Evolutionary conservation across 2,329 filamentous ascomycete species (phyloP), one percentile per base, ranked within the genome.

Genomic region (Mycosphaerella sp.): DNA sequence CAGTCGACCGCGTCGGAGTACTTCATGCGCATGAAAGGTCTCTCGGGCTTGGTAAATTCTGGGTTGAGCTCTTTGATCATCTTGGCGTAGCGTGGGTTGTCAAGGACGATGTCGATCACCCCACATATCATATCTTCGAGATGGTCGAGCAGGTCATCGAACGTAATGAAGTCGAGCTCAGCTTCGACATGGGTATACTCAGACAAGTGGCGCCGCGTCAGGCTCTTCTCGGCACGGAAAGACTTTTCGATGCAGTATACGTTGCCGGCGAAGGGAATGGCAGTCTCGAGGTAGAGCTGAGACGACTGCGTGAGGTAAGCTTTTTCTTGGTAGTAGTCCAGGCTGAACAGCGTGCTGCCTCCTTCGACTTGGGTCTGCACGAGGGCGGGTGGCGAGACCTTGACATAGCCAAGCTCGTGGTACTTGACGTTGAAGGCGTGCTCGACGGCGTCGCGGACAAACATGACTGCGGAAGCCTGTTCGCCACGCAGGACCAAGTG

Each of bases 161-260:
- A 98, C 61, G 80, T 81, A 74, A 98, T 95, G 69, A 93, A 97
- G 75, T 97, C 93, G 54, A 98, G 79, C 71, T 98, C 93, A 53
- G 85, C 91, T 74, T 98, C 93, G 61, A 98, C 81, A 74, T 98
- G 93, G 1, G 90, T 95, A 76, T 96, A 98, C 73, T 98, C 93
- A 42, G 89, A 87, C 64, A 98, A 74, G 70, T 98, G 93, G 65
- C 93, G 87, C 56, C 93, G 86, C 44, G 93, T 98, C 52, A 97
- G 78, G 6, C 86, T 91, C 75, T 96, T 96, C 73, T 98, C 93
- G 12, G 93, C 93, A 56, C 93, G 90, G 84, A 98, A 98, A 1
- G 91, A 97, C 71, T 95, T 95, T 72, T 95, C 90, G 64, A 98
- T 91, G 69, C 91, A 97, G 79, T 94, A 98, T 47, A 96, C 89